Evolutionary conservation across 1,284 basidiomycete genomes (phyloP).

Genomic region (Volvariella volvacea): DNA sequence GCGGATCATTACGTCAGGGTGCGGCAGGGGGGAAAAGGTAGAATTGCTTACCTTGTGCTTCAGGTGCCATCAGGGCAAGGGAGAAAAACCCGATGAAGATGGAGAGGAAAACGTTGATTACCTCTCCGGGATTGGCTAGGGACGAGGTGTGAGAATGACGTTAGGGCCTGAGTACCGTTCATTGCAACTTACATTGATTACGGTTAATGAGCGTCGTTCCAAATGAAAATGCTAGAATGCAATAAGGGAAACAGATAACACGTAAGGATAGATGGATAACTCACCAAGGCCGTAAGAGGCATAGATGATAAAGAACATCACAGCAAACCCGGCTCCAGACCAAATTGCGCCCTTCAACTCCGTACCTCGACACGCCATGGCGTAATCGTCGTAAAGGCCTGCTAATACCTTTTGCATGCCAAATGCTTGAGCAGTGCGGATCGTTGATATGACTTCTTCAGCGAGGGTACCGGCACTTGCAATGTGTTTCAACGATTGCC

Average conservation of each 20-base stretch:
- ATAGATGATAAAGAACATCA: slow-evolving; percentile 83
- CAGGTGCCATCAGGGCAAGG: slow-evolving; percentile 71
- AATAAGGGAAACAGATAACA: slow-evolving; percentile 9
- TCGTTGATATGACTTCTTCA: slow-evolving; percentile 91
- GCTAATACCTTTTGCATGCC: slow-evolving; percentile 71
- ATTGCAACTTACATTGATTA: slow-evolving; percentile 36
- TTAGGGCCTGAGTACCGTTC: neutral
- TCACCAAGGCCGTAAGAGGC: slow-evolving; percentile 57
- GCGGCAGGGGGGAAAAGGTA: slow-evolving; percentile 1
- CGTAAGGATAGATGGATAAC: slow-evolving; percentile 20
- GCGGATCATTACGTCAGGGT: neutral
- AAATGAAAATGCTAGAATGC: slow-evolving; percentile 59
- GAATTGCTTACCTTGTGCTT: slow-evolving; percentile 59
- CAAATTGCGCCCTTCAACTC: slow-evolving; percentile 67
- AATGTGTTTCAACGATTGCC: slow-evolving; percentile 63
- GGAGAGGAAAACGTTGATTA: slow-evolving; percentile 81
- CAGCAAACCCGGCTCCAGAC: slow-evolving; percentile 62
- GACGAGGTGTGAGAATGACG: slow-evolving; percentile 2
- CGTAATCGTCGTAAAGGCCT: slow-evolving; percentile 62
- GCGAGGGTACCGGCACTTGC: slow-evolving; percentile 84
- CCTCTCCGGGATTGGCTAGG: slow-evolving; percentile 55
- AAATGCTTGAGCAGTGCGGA: slow-evolving; percentile 90
- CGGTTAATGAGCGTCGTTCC: slow-evolving; percentile 77
- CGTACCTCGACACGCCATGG: slow-evolving; percentile 46
- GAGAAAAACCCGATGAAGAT: slow-evolving; percentile 88